phyloP scores from a whole-genome alignment of 306 rosid genomes.

The Castanea sativa region DNA sequence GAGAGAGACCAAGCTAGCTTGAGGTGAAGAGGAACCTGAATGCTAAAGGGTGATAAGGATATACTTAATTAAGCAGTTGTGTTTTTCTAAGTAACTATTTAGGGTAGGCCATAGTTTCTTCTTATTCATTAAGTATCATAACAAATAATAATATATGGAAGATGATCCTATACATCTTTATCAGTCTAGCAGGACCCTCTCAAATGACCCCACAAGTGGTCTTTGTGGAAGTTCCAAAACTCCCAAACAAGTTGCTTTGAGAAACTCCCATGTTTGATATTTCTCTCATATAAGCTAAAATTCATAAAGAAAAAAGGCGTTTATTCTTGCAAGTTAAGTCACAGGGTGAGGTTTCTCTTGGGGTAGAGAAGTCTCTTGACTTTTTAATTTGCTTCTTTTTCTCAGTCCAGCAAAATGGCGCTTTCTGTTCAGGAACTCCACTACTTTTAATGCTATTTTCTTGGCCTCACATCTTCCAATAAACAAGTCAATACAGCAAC shows the following conservation, averaged over 20 bases:
- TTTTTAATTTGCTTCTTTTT: not conserved
- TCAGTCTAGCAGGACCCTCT: not conserved
- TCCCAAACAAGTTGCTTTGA: not conserved
- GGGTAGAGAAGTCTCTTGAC: not conserved
- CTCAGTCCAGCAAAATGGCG: not conserved
- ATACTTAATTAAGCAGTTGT: not conserved
- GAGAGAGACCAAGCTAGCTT: not conserved
- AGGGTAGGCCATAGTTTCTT: not conserved
- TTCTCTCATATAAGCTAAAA: not conserved
- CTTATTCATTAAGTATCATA: no score
- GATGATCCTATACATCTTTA: not conserved
- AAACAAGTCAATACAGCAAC: not conserved
- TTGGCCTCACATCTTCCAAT: not conserved
- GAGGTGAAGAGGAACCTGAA: not conserved
- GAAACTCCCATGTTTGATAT: not conserved
- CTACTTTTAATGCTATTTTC: conserved; percentile 5
- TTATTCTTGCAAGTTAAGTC: conserved; percentile 6
- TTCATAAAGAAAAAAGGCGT: not conserved
- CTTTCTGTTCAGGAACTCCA: conserved; percentile 14
- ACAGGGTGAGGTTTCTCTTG: not conserved
- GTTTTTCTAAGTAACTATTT: not conserved
- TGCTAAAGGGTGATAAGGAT: not conserved
- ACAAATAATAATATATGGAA: not conserved
- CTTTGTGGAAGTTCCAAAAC: not conserved
- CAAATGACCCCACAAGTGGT: conserved; percentile 1